phyloP scores from a whole-genome alignment of 352 stramenopile species.

The Paralagenidium karlingii region DNA sequence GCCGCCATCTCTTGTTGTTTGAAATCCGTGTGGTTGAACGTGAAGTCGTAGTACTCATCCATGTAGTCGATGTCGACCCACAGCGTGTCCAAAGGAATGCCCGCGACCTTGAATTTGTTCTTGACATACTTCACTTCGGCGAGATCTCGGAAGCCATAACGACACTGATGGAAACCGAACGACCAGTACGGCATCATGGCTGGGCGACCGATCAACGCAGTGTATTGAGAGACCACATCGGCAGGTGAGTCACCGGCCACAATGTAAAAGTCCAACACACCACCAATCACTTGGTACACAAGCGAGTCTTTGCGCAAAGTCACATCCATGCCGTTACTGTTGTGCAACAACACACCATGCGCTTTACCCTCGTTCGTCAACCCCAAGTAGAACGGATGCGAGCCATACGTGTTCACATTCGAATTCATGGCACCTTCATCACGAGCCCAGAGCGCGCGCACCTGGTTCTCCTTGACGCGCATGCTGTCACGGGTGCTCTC shows the following conservation, averaged over 20 bases:
- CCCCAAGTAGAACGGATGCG: conserved; percentile 34
- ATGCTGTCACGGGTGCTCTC: conserved; percentile 26
- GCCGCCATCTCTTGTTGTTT: conserved; percentile 10
- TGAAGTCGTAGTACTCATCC: conserved; percentile 40
- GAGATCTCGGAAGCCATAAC: conserved; percentile 18
- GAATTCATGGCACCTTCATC: conserved; percentile 18
- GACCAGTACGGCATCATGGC: conserved; percentile 46
- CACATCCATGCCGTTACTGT: conserved; percentile 56
- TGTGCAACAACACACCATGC: conserved; percentile 39
- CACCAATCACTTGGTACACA: conserved; percentile 33
- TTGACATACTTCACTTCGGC: conserved; percentile 10
- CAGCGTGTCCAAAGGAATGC: conserved; percentile 30
- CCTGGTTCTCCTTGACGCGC: conserved; percentile 14
- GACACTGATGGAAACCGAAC: conserved; percentile 51
- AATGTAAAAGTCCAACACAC: conserved; percentile 45
- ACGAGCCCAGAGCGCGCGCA: conserved; percentile 27
- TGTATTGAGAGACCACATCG: conserved; percentile 35
- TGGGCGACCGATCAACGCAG: conserved; percentile 27
- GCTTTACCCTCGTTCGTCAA: conserved; percentile 17
- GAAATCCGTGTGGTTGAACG: conserved; percentile 33
- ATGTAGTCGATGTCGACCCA: conserved; percentile 56
- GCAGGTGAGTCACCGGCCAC: conserved; percentile 23
- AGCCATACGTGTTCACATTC: conserved; percentile 37
- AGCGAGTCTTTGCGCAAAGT: conserved; percentile 16
- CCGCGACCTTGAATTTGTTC: conserved; percentile 15